phyloP scores from a whole-genome alignment of 305 asterid species.

The Fraxinus latifolia region DNA sequence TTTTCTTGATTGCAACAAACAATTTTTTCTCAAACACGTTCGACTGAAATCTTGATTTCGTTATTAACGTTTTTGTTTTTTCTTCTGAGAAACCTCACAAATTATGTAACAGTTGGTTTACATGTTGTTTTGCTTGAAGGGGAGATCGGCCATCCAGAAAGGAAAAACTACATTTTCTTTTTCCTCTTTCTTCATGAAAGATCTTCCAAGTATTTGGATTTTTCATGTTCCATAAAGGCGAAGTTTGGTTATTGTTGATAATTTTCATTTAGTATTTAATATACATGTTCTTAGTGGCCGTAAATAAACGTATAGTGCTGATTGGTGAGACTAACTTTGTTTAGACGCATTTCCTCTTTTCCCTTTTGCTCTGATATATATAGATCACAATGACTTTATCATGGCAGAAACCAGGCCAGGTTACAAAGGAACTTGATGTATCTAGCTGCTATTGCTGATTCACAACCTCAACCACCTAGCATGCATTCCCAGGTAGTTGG shows the following conservation, averaged over 20 bases:
- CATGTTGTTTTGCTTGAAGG: not conserved
- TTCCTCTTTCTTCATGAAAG: not conserved
- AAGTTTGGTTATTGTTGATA: not conserved
- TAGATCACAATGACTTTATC: not conserved
- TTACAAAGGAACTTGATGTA: slow-evolving; percentile 91
- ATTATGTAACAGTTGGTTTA: not conserved
- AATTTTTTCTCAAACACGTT: not conserved
- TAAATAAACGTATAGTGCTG: not conserved
- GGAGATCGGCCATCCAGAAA: not conserved
- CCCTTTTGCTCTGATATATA: not conserved
- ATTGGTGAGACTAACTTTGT: not conserved
- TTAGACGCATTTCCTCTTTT: not conserved
- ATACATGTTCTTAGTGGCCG: not conserved
- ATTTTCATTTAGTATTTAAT: not conserved
- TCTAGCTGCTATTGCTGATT: slow-evolving; percentile 96
- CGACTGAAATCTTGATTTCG: not conserved
- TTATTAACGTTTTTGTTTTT: not conserved
- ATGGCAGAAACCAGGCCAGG: slow-evolving; percentile 71
- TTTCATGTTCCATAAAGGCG: not conserved
- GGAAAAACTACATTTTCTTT: not conserved
- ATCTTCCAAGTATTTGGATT: not conserved
- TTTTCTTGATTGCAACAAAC: not conserved
- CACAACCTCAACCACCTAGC: slow-evolving; percentile 87
- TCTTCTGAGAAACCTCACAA: not conserved
- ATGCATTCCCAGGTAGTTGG: slow-evolving; percentile 78